These are phyloP conservation scores for Leccinum angustisporum DNA, from an alignment of 1,284 basidiomycete species.

Conservation along the genomic window DNA sequence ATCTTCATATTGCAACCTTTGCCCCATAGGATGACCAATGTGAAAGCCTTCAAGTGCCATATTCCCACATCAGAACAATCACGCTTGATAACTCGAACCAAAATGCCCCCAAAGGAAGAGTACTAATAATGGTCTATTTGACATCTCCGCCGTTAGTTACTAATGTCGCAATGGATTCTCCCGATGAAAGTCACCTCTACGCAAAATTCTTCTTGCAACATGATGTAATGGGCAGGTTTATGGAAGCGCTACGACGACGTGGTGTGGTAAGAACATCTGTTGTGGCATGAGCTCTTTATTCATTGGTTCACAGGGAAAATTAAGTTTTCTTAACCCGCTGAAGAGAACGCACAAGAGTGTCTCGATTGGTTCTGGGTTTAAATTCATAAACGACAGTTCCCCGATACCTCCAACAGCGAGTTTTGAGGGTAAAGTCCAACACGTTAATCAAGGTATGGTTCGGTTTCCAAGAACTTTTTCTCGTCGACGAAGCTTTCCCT, in stretches of 20 bases:
- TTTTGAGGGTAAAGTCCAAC: slow-evolving; percentile 36
- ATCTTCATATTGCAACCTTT: slow-evolving; percentile 19
- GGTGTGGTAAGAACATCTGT: slow-evolving; percentile 39
- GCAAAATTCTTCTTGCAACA: slow-evolving; percentile 41
- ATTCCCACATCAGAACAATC: slow-evolving; percentile 44
- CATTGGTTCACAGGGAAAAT: slow-evolving; percentile 26
- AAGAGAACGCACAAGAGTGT: slow-evolving; percentile 23
- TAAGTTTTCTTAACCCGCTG: slow-evolving; percentile 26
- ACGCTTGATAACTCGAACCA: slow-evolving; percentile 36
- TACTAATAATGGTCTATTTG: slow-evolving; percentile 37
- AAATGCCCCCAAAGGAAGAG: slow-evolving; percentile 22
- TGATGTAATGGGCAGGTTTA: slow-evolving; percentile 38
- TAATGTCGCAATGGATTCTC: slow-evolving; percentile 27
- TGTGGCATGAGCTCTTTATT: neutral
- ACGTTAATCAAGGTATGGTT: slow-evolving; percentile 29
- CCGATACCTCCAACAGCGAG: slow-evolving; percentile 23
- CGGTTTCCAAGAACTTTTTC: neutral
- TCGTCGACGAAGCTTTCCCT: neutral
- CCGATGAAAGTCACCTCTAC: slow-evolving; percentile 24
- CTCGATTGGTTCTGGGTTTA: slow-evolving; percentile 31
- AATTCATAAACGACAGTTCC: slow-evolving; percentile 25
- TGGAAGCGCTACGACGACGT: slow-evolving; percentile 40
- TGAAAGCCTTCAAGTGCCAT: slow-evolving; percentile 44
- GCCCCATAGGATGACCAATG: slow-evolving; percentile 39
- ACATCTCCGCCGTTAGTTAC: slow-evolving; percentile 43